phyloP scores from a whole-genome alignment of 176 grass and related monocot genomes.

The Phragmites australis region DNA sequence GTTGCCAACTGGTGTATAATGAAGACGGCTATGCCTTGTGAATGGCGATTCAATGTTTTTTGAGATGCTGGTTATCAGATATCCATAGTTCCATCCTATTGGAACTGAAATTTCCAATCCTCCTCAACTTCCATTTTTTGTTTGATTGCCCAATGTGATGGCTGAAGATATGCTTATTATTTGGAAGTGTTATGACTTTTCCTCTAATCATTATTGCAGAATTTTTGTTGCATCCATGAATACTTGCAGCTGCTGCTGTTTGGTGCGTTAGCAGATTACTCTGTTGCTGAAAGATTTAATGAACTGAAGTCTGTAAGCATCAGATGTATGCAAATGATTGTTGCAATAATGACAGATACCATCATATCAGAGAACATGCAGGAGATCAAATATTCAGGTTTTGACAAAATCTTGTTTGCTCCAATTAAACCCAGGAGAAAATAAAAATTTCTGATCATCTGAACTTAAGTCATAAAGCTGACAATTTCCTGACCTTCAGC shows the following conservation, averaged over 20 bases:
- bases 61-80: neutral
- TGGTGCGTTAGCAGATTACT: neutral
- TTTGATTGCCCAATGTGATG: neutral
- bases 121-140: neutral
- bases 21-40: neutral
- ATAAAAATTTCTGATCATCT: too few relatives aligned
- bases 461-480: too few relatives aligned
- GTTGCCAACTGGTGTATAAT: neutral
- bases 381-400: neutral
- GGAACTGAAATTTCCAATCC: neutral
- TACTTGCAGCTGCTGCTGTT: neutral
- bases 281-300: neutral
- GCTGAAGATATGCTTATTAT: neutral
- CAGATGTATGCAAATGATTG: neutral
- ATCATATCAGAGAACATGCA: neutral
- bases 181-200: neutral
- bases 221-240: neutral
- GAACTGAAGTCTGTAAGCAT: neutral
- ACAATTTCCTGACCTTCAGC: too few relatives aligned
- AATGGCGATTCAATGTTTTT: neutral
- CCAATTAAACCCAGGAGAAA: too few relatives aligned
- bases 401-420: neutral
- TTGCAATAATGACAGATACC: neutral
- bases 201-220: neutral
- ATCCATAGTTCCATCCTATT: slow-evolving; percentile 3